These are phyloP conservation scores for Verticillium dahliae DNA, from an alignment of 2,329 filamentous ascomycete species.

Conservation along the genomic window DNA sequence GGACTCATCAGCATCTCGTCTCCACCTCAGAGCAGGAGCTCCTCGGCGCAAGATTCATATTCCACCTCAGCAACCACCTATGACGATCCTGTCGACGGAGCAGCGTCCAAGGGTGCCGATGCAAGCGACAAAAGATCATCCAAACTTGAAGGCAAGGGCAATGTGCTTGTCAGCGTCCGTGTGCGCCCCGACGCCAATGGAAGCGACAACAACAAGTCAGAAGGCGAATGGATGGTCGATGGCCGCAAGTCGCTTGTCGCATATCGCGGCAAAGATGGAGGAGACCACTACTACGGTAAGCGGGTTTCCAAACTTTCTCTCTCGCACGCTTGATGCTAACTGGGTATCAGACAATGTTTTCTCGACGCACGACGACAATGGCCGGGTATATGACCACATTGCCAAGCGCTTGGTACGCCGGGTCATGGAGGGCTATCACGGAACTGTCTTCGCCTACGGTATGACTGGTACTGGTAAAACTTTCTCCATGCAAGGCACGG, in stretches of 20 bases:
- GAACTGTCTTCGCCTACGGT: conserved; percentile 96
- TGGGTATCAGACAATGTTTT: conserved; percentile 80
- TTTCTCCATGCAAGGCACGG: conserved; percentile 98
- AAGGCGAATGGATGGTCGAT: conserved; percentile 90
- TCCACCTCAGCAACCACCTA: conserved; percentile 85
- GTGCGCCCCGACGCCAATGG: conserved; percentile 74
- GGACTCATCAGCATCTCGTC: conserved; percentile 72
- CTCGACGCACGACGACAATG: conserved; percentile 86
- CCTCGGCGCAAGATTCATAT: conserved; percentile 87
- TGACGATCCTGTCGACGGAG: conserved; percentile 65
- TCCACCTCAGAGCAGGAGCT: conserved; percentile 81
- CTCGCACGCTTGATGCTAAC: conserved; percentile 10
- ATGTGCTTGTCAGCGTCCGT: conserved; percentile 91
- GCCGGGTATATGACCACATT: conserved; percentile 86
- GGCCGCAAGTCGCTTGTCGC: conserved; percentile 74
- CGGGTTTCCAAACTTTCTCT: background rate
- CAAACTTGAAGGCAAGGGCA: conserved; percentile 74
- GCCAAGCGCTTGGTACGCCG: conserved; percentile 90
- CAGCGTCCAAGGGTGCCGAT: conserved; percentile 23
- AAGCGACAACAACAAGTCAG: conserved; percentile 51
- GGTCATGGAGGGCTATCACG: conserved; percentile 99
- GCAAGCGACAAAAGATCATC: conserved; percentile 40
- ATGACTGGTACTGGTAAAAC: conserved; percentile 99
- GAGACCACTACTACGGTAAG: conserved; percentile 87
- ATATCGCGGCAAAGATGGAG: conserved; percentile 82